A percentile compares a stretch with the other conserved stretches of the same genome.
Conservation (phyloP, 495 filamentous ascomycete genomes). For the Lentithecium fluviatile region DNA sequence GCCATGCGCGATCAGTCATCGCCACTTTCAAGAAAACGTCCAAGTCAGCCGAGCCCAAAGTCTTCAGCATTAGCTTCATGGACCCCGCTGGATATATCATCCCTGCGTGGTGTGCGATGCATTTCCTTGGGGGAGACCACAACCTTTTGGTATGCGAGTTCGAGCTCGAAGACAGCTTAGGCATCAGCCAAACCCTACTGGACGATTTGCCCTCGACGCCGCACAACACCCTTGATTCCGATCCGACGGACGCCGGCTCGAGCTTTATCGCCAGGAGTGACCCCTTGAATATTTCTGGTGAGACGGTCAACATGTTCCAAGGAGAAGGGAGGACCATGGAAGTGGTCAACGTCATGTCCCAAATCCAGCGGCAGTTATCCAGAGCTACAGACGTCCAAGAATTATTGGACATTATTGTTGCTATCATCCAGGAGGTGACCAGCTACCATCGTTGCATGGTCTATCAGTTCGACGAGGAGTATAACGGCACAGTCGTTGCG, state of each 20-base stretch:
- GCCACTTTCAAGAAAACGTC: not conserved
- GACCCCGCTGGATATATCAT: constrained; percentile 9
- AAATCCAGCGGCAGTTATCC: constrained; percentile 23
- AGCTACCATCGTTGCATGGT: constrained; percentile 19
- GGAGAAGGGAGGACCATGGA: constrained; percentile 10
- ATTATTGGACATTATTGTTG: constrained; percentile 17
- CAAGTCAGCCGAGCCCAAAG: constrained; percentile 12
- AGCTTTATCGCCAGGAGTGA: constrained; percentile 10
- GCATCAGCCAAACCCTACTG: not conserved
- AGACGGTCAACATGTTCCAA: constrained; percentile 7
- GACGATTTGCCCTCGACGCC: constrained; percentile 9
- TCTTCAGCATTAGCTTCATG: constrained; percentile 19
- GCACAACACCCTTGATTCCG: constrained; percentile 4
- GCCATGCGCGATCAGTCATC: not conserved
- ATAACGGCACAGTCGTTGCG: constrained; percentile 17
- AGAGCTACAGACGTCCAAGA: not conserved
- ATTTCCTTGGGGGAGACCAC: constrained; percentile 11
- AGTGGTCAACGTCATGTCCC: constrained; percentile 18
- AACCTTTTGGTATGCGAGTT: constrained; percentile 23
- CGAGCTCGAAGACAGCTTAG: constrained; percentile 6
- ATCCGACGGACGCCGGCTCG: constrained; percentile 10
- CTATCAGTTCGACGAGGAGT: constrained; percentile 16
- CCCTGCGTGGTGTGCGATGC: constrained; percentile 24
- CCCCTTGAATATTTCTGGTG: constrained; percentile 4
- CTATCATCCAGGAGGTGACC: constrained; percentile 12